Percentiles rank a stretch among this genome's conserved stretches.
phyloP scores from a whole-genome alignment of 768 basidiomycete genomes.

The Mycena venus region DNA sequence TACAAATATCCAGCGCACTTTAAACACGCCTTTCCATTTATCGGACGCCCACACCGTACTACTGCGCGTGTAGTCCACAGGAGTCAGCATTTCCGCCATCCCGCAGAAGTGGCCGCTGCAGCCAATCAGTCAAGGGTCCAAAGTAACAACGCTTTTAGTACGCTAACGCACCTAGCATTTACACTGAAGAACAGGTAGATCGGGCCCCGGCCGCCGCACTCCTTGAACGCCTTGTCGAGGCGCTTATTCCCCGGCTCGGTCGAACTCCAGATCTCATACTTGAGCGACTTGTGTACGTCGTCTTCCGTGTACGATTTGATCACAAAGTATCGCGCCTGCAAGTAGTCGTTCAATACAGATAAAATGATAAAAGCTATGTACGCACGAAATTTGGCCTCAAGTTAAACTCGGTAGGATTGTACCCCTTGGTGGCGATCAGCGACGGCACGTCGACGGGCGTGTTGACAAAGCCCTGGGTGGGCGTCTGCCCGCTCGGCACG shows the following conservation, averaged over 20 bases:
- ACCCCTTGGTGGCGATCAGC: conserved; percentile 90
- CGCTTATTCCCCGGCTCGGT: conserved; percentile 98
- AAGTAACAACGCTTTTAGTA: neutral
- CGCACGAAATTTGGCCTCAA: conserved; percentile 82
- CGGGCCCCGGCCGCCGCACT: conserved; percentile 90
- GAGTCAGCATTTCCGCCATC: conserved; percentile 98
- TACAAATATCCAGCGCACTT: conserved; percentile 97
- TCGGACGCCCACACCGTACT: conserved; percentile 99
- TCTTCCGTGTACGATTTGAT: conserved; percentile 99
- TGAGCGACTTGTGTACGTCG: conserved; percentile 98
- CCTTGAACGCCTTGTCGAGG: conserved; percentile 97
- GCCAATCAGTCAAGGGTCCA: conserved; percentile 16
- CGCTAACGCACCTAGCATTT: conserved; percentile 76
- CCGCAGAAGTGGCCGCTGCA: conserved; percentile 96
- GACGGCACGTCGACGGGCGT: conserved; percentile 89
- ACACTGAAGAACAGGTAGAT: conserved; percentile 99
- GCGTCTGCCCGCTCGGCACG: conserved; percentile 53
- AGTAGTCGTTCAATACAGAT: neutral
- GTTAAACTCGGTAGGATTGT: conserved; percentile 91
- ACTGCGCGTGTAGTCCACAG: conserved; percentile 94
- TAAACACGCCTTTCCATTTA: conserved; percentile 99
- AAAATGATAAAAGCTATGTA: conserved; percentile 22
- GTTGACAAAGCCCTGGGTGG: conserved; percentile 57
- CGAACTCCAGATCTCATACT: conserved; percentile 98
- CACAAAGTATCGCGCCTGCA: conserved; percentile 91